Evolutionary conservation across 352 stramenopile genomes (phyloP), one percentile per base, ranked within the genome.

Genomic region (Pythium insidiosum): DNA sequence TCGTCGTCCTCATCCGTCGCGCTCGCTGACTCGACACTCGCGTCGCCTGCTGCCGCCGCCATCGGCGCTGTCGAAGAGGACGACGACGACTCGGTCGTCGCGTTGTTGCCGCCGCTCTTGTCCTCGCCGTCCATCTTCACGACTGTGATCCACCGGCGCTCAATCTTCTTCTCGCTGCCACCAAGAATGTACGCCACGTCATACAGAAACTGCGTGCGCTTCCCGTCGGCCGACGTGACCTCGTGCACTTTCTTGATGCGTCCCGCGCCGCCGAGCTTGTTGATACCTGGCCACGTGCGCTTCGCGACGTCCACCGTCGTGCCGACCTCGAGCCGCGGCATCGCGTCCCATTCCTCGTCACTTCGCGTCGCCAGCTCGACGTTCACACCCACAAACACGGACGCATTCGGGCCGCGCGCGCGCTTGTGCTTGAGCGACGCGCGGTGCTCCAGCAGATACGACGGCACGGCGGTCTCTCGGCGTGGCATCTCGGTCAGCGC

Each of bases 261-360:
- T 24, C 73, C 81, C 7, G 75, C 70, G 13, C 81, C 81, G 11
- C 81, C 81, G 5, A 89, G 66, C 46, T 90, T 93, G 52, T 93
- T 93, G 58, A 93, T 93, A 2, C 81, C 81, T 24, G 81, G 75
- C 81, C 81, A 93, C 11, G 77, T 93, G 9, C 80, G 75, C 50
- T 86, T 88, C 0, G 69, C 77, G 2, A 93, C 80, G 12, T 66
- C 77, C 6, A 90, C 77, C 18, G 75, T 87, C 0, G 65, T 74
- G 1, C 75, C 73, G 7, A 84, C 58, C 0, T 52, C 61, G 2
- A 89, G 54, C 5, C 74, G 43, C 19, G 60, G 64, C 25, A 66
- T 41, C 35, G 75, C 56, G 40, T 81, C 66, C 18, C 81, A 62
- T 9, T 71, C 60, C 2, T 73, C 59, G 3, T 63, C 46, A n/a